Evolutionary conservation across 352 stramenopile species (phyloP).

Genomic region (Pelagophyceae sp.): DNA sequence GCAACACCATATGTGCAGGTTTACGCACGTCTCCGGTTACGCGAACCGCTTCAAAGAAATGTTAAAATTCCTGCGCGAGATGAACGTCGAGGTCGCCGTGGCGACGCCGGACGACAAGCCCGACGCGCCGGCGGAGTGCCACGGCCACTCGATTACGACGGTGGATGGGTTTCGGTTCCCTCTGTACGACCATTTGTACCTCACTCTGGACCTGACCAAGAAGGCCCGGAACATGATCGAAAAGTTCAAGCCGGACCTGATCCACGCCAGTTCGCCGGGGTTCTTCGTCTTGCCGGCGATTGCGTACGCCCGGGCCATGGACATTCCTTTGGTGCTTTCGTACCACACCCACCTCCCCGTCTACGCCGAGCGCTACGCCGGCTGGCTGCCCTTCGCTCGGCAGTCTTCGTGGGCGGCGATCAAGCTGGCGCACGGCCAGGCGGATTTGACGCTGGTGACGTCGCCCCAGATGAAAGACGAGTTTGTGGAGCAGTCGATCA

Average conservation of each 20-base stretch:
- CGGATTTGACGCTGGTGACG: conserved; percentile 47
- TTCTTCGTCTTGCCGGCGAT: conserved; percentile 33
- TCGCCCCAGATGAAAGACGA: conserved; percentile 40
- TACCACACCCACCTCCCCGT: conserved; percentile 70
- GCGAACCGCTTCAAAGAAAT: conserved; percentile 75
- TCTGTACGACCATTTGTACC: conserved; percentile 59
- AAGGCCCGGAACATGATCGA: conserved; percentile 59
- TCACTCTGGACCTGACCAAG: conserved; percentile 56
- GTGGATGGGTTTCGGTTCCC: conserved; percentile 59
- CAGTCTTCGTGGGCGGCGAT: conserved; percentile 49
- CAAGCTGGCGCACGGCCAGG: conserved; percentile 47
- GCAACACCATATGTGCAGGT: no score
- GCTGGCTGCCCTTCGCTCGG: conserved; percentile 51
- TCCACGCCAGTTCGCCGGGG: conserved; percentile 62
- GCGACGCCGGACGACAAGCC: conserved; percentile 38
- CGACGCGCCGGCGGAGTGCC: conserved; percentile 30
- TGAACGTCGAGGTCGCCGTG: conserved; percentile 42
- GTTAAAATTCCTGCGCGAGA: conserved; percentile 57
- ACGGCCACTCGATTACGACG: conserved; percentile 35
- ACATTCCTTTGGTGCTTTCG: conserved; percentile 41
- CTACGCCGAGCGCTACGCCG: conserved; percentile 56
- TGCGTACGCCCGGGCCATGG: conserved; percentile 35
- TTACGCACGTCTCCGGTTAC: no score
- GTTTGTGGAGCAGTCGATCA: conserved; percentile 33
- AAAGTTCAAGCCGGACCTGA: conserved; percentile 58